Conservation (phyloP, 2,329 filamentous ascomycete genomes). For the Trichoderma guizhouense region DNA sequence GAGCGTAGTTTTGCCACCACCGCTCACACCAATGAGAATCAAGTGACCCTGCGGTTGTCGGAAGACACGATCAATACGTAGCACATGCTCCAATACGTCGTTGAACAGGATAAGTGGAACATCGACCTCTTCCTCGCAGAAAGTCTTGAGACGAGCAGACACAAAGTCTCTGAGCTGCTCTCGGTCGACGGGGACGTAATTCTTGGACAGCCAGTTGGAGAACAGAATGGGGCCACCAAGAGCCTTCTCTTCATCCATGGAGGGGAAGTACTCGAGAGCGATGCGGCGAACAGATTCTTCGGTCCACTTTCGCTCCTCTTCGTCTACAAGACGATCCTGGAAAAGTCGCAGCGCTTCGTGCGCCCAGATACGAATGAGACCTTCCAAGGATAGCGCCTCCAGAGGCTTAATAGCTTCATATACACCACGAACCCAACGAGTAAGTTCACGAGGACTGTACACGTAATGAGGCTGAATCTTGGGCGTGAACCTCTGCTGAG, state of each 20-base stretch:
- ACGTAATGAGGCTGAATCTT: conserved; percentile 98
- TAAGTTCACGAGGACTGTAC: conserved; percentile 97
- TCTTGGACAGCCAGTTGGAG: conserved; percentile 99
- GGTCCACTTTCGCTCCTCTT: conserved; percentile 94
- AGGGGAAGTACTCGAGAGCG: conserved; percentile 88
- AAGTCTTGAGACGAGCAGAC: conserved; percentile 93
- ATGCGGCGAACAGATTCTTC: conserved; percentile 82
- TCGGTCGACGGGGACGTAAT: conserved; percentile 94
- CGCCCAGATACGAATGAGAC: conserved; percentile 94
- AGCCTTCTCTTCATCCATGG: conserved; percentile 85
- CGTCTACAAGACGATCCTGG: conserved; percentile 91
- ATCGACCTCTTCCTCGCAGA: conserved; percentile 99
- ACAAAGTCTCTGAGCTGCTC: conserved; percentile 96
- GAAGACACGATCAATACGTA: conserved; percentile 98
- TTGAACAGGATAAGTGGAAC: conserved; percentile 99
- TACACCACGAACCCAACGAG: conserved; percentile 93
- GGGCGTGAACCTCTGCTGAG: conserved; percentile 89
- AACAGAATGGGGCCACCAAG: conserved; percentile 92
- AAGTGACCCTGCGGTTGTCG: conserved; percentile 96
- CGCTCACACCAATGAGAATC: conserved; percentile 97
- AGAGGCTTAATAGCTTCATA: conserved; percentile 95
- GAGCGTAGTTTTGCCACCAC: conserved; percentile 95
- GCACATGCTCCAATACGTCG: conserved; percentile 94
- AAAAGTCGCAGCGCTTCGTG: conserved; percentile 95
- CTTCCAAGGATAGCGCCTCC: conserved; percentile 83